Conservation (phyloP, 164 flowering plant genomes). For the Houttuynia cordata region DNA sequence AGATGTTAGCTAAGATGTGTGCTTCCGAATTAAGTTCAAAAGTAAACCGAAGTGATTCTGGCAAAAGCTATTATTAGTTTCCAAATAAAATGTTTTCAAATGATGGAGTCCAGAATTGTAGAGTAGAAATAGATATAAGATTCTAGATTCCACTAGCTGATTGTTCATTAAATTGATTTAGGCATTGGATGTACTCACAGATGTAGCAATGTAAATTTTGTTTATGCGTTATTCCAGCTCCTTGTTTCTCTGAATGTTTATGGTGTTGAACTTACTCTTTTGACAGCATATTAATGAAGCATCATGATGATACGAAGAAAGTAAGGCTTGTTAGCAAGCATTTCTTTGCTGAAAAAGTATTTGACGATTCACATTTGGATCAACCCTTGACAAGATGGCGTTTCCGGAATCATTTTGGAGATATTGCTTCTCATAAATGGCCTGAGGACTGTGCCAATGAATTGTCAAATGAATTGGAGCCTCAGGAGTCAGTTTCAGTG, state of each 20-base stretch:
- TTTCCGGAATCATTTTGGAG: constrained; percentile 29
- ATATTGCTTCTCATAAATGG: constrained; percentile 7
- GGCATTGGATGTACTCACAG: too few species aligned
- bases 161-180: too few species aligned
- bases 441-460: background rate
- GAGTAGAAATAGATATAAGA: background rate
- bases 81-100: background rate
- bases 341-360: constrained; percentile 52
- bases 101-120: background rate
- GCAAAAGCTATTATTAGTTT: too few species aligned
- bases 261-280: too few species aligned
- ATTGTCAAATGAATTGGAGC: background rate
- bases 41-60: background rate
- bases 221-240: too few species aligned
- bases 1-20: constrained; percentile 50
- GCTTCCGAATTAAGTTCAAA: constrained; percentile 8
- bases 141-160: too few species aligned
- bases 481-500: background rate
- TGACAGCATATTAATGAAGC: constrained; percentile 40
- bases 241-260: too few species aligned
- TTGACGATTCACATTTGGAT: constrained; percentile 41
- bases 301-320: constrained; percentile 32
- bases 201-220: too few species aligned
- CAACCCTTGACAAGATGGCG: constrained; percentile 43
- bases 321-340: constrained; percentile 36